Evolutionary conservation across 352 stramenopile genomes (phyloP).

Genomic region (Phytophthora pini): DNA sequence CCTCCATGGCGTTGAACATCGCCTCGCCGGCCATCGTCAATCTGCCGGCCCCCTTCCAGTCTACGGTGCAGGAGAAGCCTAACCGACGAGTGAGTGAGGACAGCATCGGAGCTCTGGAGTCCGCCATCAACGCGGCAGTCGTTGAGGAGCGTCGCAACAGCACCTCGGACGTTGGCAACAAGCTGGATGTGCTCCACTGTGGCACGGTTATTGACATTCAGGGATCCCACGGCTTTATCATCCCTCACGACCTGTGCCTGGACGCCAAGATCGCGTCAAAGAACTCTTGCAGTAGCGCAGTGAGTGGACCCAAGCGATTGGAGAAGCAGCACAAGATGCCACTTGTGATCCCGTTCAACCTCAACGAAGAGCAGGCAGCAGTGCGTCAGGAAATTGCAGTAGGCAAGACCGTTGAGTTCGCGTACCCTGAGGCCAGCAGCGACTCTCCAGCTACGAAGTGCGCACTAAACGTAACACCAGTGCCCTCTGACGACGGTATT

Average conservation of each 20-base stretch:
- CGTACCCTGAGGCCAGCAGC: conserved; percentile 39
- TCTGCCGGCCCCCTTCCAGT: conserved; percentile 14
- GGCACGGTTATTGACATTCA: conserved; percentile 83
- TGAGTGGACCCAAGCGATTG: conserved; percentile 7
- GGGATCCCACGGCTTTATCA: conserved; percentile 77
- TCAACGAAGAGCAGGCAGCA: conserved; percentile 50
- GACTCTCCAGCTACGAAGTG: conserved; percentile 43
- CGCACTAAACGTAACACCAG: conserved; percentile 66
- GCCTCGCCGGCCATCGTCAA: conserved; percentile 46
- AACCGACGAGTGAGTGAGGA: conserved; percentile 42
- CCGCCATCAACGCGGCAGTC: conserved; percentile 25
- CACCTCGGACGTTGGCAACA: conserved; percentile 48
- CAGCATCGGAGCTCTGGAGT: conserved; percentile 44
- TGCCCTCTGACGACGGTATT: conserved; percentile 68
- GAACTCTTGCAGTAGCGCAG: conserved; percentile 8
- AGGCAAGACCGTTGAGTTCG: conserved; percentile 78
- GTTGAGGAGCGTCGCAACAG: conserved; percentile 23
- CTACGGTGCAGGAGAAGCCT: conserved; percentile 19
- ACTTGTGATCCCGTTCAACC: conserved; percentile 73
- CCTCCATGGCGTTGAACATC: conserved; percentile 49
- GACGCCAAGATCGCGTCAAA: conserved; percentile 36
- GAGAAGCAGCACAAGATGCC: conserved; percentile 55
- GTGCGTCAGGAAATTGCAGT: conserved; percentile 59
- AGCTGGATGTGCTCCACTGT: conserved; percentile 75
- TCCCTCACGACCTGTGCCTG: conserved; percentile 68